These are phyloP conservation scores for Thalassiosira mediterranea DNA, from an alignment of 352 stramenopile genomes.

Conservation along the genomic window DNA sequence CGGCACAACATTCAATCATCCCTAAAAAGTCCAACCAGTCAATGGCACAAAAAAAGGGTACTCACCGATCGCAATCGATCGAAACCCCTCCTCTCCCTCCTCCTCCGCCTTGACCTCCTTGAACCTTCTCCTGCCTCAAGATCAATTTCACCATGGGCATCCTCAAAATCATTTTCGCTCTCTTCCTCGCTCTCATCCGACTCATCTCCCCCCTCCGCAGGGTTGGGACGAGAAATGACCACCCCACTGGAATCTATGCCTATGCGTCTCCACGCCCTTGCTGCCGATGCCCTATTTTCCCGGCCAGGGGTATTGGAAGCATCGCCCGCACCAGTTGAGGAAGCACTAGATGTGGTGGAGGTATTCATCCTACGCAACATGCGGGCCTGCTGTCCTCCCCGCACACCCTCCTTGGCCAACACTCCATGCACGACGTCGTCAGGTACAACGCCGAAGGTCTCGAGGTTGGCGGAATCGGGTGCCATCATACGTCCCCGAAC, in stretches of 20 bases:
- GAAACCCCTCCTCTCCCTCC: constrained; percentile 67
- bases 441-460: constrained; percentile 49
- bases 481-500: constrained; percentile 70
- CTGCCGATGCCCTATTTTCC: background rate
- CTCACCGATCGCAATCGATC: constrained; percentile 66
- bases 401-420: constrained; percentile 46
- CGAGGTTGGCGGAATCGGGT: constrained; percentile 57
- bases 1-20: background rate
- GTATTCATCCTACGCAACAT: constrained; percentile 40
- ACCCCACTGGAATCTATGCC: constrained; percentile 60
- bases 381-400: constrained; percentile 50
- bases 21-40: background rate
- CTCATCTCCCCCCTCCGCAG: constrained; percentile 19
- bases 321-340: background rate
- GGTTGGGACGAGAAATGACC: constrained; percentile 18
- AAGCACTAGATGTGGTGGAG: background rate
- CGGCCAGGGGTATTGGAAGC: background rate
- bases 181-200: constrained; percentile 40
- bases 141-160: constrained; percentile 10
- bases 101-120: constrained; percentile 1
- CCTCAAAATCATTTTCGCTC: constrained; percentile 22
- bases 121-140: constrained; percentile 2
- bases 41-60: constrained; percentile 17
- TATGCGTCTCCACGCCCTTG: constrained; percentile 41
- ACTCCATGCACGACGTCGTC: constrained; percentile 76